These are phyloP conservation scores for Primulina huaijiensis DNA, from an alignment of 257 asterid species.

Conservation along the genomic window DNA sequence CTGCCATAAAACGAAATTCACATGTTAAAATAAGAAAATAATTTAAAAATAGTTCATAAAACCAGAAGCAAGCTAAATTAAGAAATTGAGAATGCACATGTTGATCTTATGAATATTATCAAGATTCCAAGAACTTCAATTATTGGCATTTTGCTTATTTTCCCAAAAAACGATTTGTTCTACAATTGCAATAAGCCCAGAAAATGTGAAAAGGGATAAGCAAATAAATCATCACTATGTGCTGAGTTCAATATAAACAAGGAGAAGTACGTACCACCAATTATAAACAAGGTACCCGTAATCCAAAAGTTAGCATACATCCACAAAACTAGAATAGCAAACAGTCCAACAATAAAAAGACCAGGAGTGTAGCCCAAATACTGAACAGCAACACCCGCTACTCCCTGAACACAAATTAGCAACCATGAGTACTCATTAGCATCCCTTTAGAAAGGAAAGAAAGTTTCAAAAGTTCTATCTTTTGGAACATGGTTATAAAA, in stretches of 20 bases:
- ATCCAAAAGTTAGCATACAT: conserved; percentile 99
- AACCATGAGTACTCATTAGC: conserved; percentile 24
- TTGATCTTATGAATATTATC: conserved; percentile 19
- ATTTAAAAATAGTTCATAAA: conserved; percentile 16
- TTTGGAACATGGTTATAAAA: conserved; percentile 22
- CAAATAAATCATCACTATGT: conserved; percentile 5
- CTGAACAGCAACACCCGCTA: conserved; percentile 93
- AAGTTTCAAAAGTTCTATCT: conserved; percentile 20
- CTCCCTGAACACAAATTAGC: conserved; percentile 62
- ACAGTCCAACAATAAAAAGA: conserved; percentile 89
- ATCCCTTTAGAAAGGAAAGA: background rate
- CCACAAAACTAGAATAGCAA: conserved; percentile 86
- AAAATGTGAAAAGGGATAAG: conserved; percentile 3
- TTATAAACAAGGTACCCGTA: conserved; percentile 80
- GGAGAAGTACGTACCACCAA: conserved; percentile 76
- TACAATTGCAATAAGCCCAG: too few species aligned
- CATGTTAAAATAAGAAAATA: conserved; percentile 3
- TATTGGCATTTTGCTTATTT: background rate
- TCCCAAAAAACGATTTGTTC: background rate
- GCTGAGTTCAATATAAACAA: conserved; percentile 19
- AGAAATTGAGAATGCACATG: conserved; percentile 11
- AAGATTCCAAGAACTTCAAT: background rate
- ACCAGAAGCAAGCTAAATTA: conserved; percentile 8
- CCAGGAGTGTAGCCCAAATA: conserved; percentile 97
- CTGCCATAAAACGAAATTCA: background rate